Evolutionary conservation across 1,139 yeast species (phyloP).

Genomic region (Hanseniaspora gamundiae): DNA sequence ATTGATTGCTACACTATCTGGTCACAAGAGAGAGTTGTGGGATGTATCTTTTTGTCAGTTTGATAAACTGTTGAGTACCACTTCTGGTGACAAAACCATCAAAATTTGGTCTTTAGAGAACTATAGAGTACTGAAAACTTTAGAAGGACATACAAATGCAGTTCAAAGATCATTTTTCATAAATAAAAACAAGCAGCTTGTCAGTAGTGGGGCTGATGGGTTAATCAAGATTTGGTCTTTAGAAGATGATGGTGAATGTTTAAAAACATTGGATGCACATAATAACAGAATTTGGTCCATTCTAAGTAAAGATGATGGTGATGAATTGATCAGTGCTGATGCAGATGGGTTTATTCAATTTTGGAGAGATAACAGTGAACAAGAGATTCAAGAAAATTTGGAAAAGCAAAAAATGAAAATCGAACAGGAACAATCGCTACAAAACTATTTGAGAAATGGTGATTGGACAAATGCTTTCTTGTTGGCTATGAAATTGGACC

Average conservation of each 20-base stretch:
- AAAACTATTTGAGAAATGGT: slow-evolving; percentile 54
- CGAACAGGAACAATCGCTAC: slow-evolving; percentile 79
- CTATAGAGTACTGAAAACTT: slow-evolving; percentile 63
- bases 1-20: slow-evolving; percentile 67
- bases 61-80: slow-evolving; percentile 66
- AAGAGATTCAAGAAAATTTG: slow-evolving; percentile 37
- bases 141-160: slow-evolving; percentile 91
- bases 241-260: slow-evolving; percentile 53
- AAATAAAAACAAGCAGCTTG: slow-evolving; percentile 53
- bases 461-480: slow-evolving; percentile 87
- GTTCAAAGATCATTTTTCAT: slow-evolving; percentile 72
- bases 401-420: slow-evolving; percentile 45
- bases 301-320: slow-evolving; percentile 53
- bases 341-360: slow-evolving; percentile 86
- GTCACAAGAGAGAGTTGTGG: slow-evolving; percentile 94
- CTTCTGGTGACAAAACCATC: slow-evolving; percentile 83
- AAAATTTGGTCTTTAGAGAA: slow-evolving; percentile 81
- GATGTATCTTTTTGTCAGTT: slow-evolving; percentile 70
- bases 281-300: slow-evolving; percentile 93
- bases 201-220: slow-evolving; percentile 91
- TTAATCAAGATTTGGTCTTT: slow-evolving; percentile 83
- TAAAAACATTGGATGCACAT: slow-evolving; percentile 80
- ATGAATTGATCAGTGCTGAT: slow-evolving; percentile 69
- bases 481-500: slow-evolving; percentile 72
- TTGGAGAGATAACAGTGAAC: slow-evolving; percentile 83